Evolutionary conservation across 179 eudicot species (phyloP), one percentile per base, ranked within the genome.

Genomic region (Drosera spatulata): DNA sequence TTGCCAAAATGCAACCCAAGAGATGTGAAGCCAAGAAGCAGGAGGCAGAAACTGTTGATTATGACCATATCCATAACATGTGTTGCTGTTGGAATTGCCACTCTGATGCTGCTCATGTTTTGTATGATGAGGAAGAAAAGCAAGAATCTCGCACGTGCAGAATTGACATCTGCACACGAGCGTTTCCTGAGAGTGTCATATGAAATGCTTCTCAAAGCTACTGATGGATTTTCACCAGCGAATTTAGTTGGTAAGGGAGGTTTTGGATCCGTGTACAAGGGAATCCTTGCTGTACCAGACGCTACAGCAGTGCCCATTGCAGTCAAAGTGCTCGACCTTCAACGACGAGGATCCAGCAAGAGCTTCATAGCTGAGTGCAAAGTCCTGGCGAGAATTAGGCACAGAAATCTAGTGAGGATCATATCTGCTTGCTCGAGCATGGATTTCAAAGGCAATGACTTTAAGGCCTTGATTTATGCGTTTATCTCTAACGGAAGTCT

Each of bases 231-330:
- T 75, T 67, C 73, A 2, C 11, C 59, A 4, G 64, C 60, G 10
- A 71, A 68, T 44, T 48, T 68, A 10, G 47, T 75, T 14, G 75
- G 70, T 10, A 62, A 55, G 10, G 79, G 79, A 7, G 51, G 64
- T 6, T 75, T 59, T 66, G 77, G 77, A 3, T 61, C 58, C 22
- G 80, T 76, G 2, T 67, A 72, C 59, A 66, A 57, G 66, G 77
- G 77, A 7, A 14, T 14, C 6, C 48, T 72, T 37, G 8, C 10
- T 58, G 33, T 22, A 22, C 39, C 73, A 41, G 68, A 55, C 33
- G 61, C 48, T 2, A 69, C 50, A 10, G 61, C 40, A 15, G 12
- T 10, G 39, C 38, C 41, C 39, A 48, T 75, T 47, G 75, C 75
- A 1, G 55, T 75, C 53, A 75, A 75, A 68, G 59, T 58, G 39